phyloP scores from a whole-genome alignment of 495 filamentous ascomycete species.

The Talaromyces proteolyticus region DNA sequence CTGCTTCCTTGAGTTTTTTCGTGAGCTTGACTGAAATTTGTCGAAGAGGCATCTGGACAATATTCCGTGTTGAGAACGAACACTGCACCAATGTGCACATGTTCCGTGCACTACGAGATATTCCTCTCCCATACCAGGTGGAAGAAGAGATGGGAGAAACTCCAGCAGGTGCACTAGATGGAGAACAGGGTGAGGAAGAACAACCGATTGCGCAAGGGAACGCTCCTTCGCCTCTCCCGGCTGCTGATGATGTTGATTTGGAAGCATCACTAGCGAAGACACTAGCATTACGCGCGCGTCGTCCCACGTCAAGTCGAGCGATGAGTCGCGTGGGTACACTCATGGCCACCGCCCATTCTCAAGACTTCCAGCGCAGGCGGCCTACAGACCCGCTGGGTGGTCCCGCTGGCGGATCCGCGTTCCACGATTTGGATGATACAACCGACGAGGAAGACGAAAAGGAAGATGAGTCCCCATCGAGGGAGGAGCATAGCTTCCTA shows the following conservation, averaged over 20 bases:
- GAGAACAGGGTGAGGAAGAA: slow-evolving; percentile 8
- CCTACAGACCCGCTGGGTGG: slow-evolving; percentile 33
- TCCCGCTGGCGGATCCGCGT: slow-evolving; percentile 9
- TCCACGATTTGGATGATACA: slow-evolving; percentile 16
- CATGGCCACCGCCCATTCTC: slow-evolving; percentile 69
- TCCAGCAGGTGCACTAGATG: slow-evolving; percentile 4
- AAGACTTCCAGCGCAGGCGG: slow-evolving; percentile 78
- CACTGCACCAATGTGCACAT: slow-evolving; percentile 83
- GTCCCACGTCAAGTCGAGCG: slow-evolving; percentile 14
- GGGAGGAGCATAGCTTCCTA: background rate
- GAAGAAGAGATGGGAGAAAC: slow-evolving; percentile 19
- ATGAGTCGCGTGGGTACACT: slow-evolving; percentile 51
- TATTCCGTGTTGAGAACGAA: slow-evolving; percentile 96
- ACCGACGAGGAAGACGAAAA: slow-evolving; percentile 32
- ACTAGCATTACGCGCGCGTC: slow-evolving; percentile 15
- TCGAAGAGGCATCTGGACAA: slow-evolving; percentile 79
- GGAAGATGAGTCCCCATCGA: slow-evolving; percentile 2
- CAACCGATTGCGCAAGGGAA: background rate
- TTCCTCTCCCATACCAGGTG: slow-evolving; percentile 74
- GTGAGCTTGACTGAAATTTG: slow-evolving; percentile 71
- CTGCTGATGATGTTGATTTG: slow-evolving; percentile 11
- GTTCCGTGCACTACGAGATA: slow-evolving; percentile 76
- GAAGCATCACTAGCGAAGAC: slow-evolving; percentile 6
- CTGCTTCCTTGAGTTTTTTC: slow-evolving; percentile 67
- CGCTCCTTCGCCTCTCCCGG: slow-evolving; percentile 3